These are phyloP conservation scores for Nigrospora osmanthi DNA, from an alignment of 2,329 filamentous ascomycete genomes.

Conservation along the genomic window DNA sequence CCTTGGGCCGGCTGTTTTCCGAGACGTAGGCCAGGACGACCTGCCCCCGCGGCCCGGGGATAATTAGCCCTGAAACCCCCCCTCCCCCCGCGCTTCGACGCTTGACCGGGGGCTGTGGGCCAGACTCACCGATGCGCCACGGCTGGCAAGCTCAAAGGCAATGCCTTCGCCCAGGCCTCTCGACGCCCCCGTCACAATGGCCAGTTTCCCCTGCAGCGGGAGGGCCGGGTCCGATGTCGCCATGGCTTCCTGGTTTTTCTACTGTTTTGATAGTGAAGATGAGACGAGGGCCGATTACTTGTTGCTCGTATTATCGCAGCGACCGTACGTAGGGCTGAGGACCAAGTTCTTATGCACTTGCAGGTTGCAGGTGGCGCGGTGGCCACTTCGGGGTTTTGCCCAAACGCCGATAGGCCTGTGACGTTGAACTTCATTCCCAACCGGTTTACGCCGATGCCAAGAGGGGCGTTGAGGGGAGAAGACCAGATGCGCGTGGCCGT, in stretches of 20 bases:
- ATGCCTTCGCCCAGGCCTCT: constrained; percentile 25
- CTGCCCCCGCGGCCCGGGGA: constrained; percentile 3
- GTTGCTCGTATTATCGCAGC: too few relatives aligned
- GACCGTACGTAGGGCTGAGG: too few relatives aligned
- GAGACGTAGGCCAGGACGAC: constrained; percentile 55
- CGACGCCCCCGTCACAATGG: constrained; percentile 37
- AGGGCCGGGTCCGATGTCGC: not conserved
- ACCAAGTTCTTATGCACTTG: too few relatives aligned
- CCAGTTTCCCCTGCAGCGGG: constrained; percentile 9
- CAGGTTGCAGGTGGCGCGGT: too few relatives aligned
- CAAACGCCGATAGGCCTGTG: too few relatives aligned
- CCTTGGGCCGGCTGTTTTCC: constrained; percentile 50
- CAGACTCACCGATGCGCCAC: constrained; percentile 36
- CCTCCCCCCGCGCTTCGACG: constrained; percentile 24
- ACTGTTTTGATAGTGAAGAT: too few relatives aligned
- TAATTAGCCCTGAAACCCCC: not conserved
- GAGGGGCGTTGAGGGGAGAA: too few relatives aligned
- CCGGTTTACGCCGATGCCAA: too few relatives aligned
- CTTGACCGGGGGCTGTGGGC: constrained; percentile 36
- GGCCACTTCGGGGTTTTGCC: too few relatives aligned
- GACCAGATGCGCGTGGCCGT: too few relatives aligned
- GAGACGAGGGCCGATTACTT: too few relatives aligned
- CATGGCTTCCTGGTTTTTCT: not conserved
- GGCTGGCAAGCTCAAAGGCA: constrained; percentile 39
- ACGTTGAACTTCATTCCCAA: too few relatives aligned